Evolutionary conservation across 495 filamentous ascomycete species (phyloP), one percentile per base, ranked within the genome.

Genomic region (Hypoxylon intermedium): DNA sequence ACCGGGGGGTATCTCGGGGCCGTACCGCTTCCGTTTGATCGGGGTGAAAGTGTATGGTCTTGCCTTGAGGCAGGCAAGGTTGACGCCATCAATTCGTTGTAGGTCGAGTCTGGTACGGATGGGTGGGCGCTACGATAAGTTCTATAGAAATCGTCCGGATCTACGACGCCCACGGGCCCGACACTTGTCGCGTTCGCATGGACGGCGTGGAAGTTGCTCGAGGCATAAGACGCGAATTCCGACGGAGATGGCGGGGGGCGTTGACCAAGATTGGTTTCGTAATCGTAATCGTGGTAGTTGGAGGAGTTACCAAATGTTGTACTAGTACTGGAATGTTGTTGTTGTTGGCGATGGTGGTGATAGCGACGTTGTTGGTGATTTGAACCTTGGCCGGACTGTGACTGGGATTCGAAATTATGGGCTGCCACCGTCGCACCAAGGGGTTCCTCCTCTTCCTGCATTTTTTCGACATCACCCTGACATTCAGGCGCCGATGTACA

Each of bases 141-240:
- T 60, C 75, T 73, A 67, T 84, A 83, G 64, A 82, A 84, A 49
- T 82, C 74, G 75, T 77, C 80, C 30, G 79, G 79, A 52, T 81
- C 71, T 66, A 70, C 59, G 55, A 66, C 56, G 44, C 65, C 65
- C 60, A 69, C 58, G 57, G 67, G 62, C 57, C 73, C 73, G 68
- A 71, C 65, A 70, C 41, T 65, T 47, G 61, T 55, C 56, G 72
- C 67, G 58, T 72, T 72, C 61, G 72, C 66, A 67, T 74, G 54
- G 53, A 64, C 68, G 63, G 74, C 69, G 58, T 77, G 59, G 15
- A 65, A 66, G 61, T 74, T 75, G 36, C 70, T 63, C 21, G 76
- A 67, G 52, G 72, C 72, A 74, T 72, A 72, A 40, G 73, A 71
- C 53, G 67, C 53, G 44, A 63, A 58, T 60, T 66, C 67, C 59